Percentiles rank a stretch among this genome's conserved stretches.
Evolutionary conservation across 495 filamentous ascomycete species (phyloP).

Genomic region (Aspergillus ostianus): DNA sequence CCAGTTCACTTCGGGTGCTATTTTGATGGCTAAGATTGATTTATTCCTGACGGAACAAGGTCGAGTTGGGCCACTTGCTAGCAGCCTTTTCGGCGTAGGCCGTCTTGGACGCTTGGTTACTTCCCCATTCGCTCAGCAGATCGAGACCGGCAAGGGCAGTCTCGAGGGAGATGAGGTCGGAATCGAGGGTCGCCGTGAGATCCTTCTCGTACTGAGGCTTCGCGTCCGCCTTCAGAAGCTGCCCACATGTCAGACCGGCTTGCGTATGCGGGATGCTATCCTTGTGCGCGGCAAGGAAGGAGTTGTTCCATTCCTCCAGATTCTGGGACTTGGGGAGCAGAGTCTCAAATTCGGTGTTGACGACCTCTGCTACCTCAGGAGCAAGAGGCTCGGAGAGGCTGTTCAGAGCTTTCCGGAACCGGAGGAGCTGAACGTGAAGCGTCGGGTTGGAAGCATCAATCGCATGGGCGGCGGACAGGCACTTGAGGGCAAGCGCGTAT

Average conservation of each 20-base stretch:
- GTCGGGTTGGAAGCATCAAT: constrained; percentile 71
- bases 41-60: constrained; percentile 47
- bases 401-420: constrained; percentile 65
- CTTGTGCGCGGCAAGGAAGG: constrained; percentile 61
- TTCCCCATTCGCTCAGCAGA: constrained; percentile 60
- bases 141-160: constrained; percentile 60
- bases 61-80: constrained; percentile 70
- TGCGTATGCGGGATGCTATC: constrained; percentile 62
- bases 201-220: constrained; percentile 59
- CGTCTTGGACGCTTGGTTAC: constrained; percentile 46
- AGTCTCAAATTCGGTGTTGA: constrained; percentile 63
- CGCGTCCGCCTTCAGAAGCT: constrained; percentile 56
- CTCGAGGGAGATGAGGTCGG: constrained; percentile 52
- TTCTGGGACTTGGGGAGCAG: constrained; percentile 54
- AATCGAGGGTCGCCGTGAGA: constrained; percentile 55
- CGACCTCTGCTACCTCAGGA: constrained; percentile 59
- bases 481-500: constrained; percentile 80
- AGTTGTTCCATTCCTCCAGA: constrained; percentile 65
- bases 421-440: constrained; percentile 71
- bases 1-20: constrained; percentile 2
- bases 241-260: constrained; percentile 58
- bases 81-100: constrained; percentile 63
- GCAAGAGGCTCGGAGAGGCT: constrained; percentile 53
- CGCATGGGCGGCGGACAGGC: constrained; percentile 67
- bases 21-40: not conserved